phyloP scores from a whole-genome alignment of 441 rosid genomes.

The Brassica balearica region DNA sequence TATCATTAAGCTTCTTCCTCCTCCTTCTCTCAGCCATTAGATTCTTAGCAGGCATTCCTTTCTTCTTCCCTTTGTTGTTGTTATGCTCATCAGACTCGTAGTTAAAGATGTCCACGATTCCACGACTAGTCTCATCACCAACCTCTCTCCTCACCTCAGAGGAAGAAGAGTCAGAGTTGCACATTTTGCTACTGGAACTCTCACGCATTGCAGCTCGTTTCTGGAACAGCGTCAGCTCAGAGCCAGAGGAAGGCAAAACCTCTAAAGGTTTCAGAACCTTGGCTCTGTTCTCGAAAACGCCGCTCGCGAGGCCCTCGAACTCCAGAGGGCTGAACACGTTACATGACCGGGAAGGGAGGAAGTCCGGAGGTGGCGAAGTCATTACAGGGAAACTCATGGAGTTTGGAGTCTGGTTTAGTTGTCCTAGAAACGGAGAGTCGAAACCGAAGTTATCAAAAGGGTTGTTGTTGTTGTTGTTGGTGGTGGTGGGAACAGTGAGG shows the following conservation, averaged over 20 bases:
- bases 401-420: conserved; percentile 49
- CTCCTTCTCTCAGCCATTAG: conserved; percentile 74
- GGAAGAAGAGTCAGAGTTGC: conserved; percentile 50
- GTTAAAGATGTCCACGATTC: conserved; percentile 38
- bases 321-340: conserved; percentile 45
- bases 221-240: conserved; percentile 63
- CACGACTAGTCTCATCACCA: conserved; percentile 47
- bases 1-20: conserved; percentile 71
- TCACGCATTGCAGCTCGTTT: conserved; percentile 62
- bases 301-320: conserved; percentile 45
- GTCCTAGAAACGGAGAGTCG: conserved; percentile 49
- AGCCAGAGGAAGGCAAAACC: conserved; percentile 50
- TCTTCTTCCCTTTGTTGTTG: conserved; percentile 57
- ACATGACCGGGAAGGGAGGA: conserved; percentile 28
- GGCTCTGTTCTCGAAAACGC: conserved; percentile 45
- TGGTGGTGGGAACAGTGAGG: conserved; percentile 42
- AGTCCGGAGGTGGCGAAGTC: conserved; percentile 34
- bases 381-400: conserved; percentile 47
- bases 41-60: conserved; percentile 71
- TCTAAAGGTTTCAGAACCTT: conserved; percentile 55
- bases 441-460: conserved; percentile 59
- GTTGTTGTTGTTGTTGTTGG: conserved; percentile 55
- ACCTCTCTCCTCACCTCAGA: conserved; percentile 43
- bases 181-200: conserved; percentile 44
- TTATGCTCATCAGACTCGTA: conserved; percentile 59